Evolutionary conservation across 2,329 filamentous ascomycete species (phyloP).

Genomic region (Cladosporium sp.): DNA sequence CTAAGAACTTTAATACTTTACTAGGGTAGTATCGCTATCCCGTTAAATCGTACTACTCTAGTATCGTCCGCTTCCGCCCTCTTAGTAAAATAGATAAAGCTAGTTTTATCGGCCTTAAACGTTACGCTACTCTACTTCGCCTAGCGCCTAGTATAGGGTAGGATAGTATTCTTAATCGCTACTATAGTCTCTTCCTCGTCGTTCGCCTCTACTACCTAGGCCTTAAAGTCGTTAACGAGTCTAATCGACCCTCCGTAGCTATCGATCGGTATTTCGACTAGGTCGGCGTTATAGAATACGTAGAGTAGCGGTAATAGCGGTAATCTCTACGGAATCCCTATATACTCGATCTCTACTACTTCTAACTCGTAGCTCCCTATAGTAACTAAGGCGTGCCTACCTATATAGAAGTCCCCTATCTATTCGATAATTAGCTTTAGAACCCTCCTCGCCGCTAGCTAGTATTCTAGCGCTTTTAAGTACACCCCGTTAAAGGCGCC

Average conservation of each 20-base stretch:
- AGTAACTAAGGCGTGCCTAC: slow-evolving; percentile 19
- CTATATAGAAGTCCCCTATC: neutral
- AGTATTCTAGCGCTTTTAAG: slow-evolving; percentile 9
- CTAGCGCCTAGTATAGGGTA: slow-evolving; percentile 16
- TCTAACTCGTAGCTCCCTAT: slow-evolving; percentile 9
- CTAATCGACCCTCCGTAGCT: slow-evolving; percentile 26
- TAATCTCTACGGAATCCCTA: slow-evolving; percentile 31
- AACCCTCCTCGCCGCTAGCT: neutral
- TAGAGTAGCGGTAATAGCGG: slow-evolving; percentile 36
- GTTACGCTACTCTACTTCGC: slow-evolving; percentile 15
- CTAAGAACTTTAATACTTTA: neutral
- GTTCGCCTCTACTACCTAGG: slow-evolving; percentile 2
- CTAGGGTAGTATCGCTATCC: neutral
- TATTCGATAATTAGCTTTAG: neutral
- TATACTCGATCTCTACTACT: neutral
- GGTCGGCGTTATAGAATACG: slow-evolving; percentile 37
- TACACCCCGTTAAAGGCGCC: slow-evolving; percentile 1
- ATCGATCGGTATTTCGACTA: slow-evolving; percentile 32
- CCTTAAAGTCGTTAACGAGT: slow-evolving; percentile 28
- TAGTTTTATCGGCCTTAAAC: slow-evolving; percentile 12
- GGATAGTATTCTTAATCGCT: neutral
- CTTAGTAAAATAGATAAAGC: slow-evolving; percentile 12
- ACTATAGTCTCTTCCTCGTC: neutral
- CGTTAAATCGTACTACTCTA: neutral
- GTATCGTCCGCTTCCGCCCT: neutral